These are phyloP conservation scores for Lasiosphaeria hispida DNA, from an alignment of 495 filamentous ascomycete species.

Conservation along the genomic window DNA sequence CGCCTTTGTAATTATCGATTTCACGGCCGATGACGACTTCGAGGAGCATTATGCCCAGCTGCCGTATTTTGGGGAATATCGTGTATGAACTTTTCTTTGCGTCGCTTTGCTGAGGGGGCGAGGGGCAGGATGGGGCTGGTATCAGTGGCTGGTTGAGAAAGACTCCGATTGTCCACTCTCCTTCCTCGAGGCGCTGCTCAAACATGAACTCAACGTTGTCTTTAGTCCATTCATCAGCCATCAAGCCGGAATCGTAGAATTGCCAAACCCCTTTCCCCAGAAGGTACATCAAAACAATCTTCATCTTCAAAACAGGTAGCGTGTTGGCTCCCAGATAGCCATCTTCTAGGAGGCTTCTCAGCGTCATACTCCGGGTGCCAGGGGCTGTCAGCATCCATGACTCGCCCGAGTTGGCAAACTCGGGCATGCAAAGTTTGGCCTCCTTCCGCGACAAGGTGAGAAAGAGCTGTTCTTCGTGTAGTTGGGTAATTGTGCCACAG, in stretches of 20 bases:
- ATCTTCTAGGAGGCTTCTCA: neutral
- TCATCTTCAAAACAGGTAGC: slow-evolving; percentile 6
- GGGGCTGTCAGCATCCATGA: neutral
- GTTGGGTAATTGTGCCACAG: slow-evolving; percentile 2
- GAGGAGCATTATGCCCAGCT: slow-evolving; percentile 27
- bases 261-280: slow-evolving; percentile 25
- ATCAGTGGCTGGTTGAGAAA: slow-evolving; percentile 29
- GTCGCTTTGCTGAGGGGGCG: neutral
- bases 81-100: too few species aligned
- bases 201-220: slow-evolving; percentile 27
- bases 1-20: slow-evolving; percentile 11
- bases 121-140: neutral
- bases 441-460: neutral
- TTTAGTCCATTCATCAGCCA: slow-evolving; percentile 23
- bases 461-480: neutral
- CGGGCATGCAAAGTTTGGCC: neutral
- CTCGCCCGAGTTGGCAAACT: too few species aligned
- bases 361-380: neutral
- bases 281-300: slow-evolving; percentile 19
- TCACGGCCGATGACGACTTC: slow-evolving; percentile 26
- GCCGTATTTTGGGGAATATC: slow-evolving; percentile 24
- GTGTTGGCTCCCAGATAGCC: neutral
- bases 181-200: slow-evolving; percentile 9
- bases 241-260: slow-evolving; percentile 28
- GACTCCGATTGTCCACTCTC: slow-evolving; percentile 10